Percentiles rank a stretch among this genome's conserved stretches.
Evolutionary conservation across 2,329 filamentous ascomycete species (phyloP).

Genomic region (Talaromyces atroroseus): DNA sequence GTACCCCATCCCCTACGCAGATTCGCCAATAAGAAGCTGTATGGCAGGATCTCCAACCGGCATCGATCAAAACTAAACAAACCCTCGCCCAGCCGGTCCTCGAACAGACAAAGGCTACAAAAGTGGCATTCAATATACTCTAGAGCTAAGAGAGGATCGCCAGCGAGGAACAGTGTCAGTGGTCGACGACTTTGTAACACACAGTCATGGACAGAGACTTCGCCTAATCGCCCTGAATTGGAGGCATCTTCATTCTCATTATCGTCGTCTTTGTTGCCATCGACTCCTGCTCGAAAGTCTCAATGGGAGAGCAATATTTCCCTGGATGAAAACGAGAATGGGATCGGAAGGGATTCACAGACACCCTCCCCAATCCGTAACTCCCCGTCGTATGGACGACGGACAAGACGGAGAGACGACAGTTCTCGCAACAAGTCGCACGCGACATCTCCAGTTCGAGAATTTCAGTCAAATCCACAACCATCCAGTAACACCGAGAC

Average conservation of each 20-base stretch:
- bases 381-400: background rate
- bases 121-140: background rate
- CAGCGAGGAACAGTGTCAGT: background rate
- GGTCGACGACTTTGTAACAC: background rate
- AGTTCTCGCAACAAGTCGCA: background rate
- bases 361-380: background rate
- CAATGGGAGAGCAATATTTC: background rate
- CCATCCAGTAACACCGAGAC: background rate
- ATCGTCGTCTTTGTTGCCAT: background rate
- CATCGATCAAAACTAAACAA: background rate
- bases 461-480: background rate
- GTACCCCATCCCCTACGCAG: background rate
- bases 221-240: too few species aligned
- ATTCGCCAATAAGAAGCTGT: background rate
- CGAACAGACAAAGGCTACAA: background rate
- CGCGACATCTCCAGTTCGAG: background rate
- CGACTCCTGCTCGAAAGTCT: background rate
- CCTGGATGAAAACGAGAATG: background rate
- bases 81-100: background rate
- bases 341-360: background rate
- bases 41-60: background rate
- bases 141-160: background rate
- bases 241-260: too few species aligned
- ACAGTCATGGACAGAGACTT: background rate
- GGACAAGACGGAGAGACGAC: background rate